Conservation (phyloP, 164 flowering plant species). For the Vitis rotundifolia region DNA sequence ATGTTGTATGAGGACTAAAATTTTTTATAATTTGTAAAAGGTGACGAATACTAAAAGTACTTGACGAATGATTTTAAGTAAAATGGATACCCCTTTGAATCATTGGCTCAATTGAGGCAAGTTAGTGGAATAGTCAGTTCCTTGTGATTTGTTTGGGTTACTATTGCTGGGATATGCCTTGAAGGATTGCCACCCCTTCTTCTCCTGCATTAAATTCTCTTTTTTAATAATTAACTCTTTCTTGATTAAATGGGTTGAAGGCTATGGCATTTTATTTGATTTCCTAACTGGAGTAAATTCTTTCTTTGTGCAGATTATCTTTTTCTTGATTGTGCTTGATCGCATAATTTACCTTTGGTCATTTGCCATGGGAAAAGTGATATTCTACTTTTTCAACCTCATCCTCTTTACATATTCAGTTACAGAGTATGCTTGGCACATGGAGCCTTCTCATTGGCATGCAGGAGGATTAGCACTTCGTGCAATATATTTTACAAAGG, state of each 20-base stretch:
- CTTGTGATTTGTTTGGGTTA: background rate
- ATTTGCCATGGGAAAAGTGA: constrained; percentile 83
- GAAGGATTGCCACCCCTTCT: too few relatives aligned
- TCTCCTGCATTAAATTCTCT: too few relatives aligned
- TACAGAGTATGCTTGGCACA: constrained; percentile 86
- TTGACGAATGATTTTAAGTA: background rate
- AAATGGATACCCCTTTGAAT: background rate
- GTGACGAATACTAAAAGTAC: background rate
- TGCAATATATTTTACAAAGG: constrained; percentile 88
- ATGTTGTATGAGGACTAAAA: background rate
- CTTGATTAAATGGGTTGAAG: background rate
- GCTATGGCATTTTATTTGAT: background rate
- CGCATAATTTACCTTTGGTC: constrained; percentile 95
- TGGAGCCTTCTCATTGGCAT: constrained; percentile 54
- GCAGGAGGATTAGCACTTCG: constrained; percentile 82
- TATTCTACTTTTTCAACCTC: constrained; percentile 82
- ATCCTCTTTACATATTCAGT: constrained; percentile 80
- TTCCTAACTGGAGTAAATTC: constrained; percentile 1
- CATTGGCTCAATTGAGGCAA: background rate
- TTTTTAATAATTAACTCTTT: too few relatives aligned
- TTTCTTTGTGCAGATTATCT: constrained; percentile 62
- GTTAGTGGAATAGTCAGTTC: background rate
- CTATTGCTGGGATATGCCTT: background rate
- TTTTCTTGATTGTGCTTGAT: constrained; percentile 94
- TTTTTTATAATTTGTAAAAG: background rate